Evolutionary conservation across 2,329 filamentous ascomycete genomes (phyloP), one percentile per base, ranked within the genome.

Genomic region (Clonostachys sp.): DNA sequence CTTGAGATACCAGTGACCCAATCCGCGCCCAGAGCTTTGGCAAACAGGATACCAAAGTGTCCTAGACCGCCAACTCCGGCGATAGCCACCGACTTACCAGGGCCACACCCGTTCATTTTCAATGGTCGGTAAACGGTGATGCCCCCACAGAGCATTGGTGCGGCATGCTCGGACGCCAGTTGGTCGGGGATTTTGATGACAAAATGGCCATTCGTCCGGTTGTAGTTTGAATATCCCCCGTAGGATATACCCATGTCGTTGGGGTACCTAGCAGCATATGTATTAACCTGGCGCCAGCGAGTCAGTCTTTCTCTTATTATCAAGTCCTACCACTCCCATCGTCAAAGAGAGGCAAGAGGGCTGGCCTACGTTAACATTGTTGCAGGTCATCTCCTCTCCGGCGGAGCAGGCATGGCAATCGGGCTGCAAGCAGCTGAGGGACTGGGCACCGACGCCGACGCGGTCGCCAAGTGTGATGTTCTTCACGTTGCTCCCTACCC

Each of bases 121-220:
- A 90, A 63, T 1, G 86, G 86, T 12, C 74, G 71, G 60, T 75
- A 90, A 6, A 84, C 71, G 0, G 86, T 90, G 34, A 89, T 75
- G 14, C 86, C 86, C 17, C 77, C 86, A 57, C 86, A 89, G 40
- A 89, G 71, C 77, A 89, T 81, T 5, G 86, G 84, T 16, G 85
- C 73, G 10, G 71, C 70, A 45, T 65, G 52, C 45, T 68, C 71
- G 4, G 63, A 64, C 3, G 60, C 54, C 7, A 76, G 50, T 4
- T 61, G 62, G 13, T 71, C 65, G 13, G 72, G 72, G 42, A 76
- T 72, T 55, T 70, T 71, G 53, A 76, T 53, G 16, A 68, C 70
- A 49, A 87, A 88, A 50, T 62, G 61, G 9, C 59, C 61, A 10
- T 16, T 35, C 5, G 41, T 34, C 13, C 46, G 46, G 41, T 48